Conservation (phyloP, 2,329 filamentous ascomycete genomes). For the Diaporthe capsici region DNA sequence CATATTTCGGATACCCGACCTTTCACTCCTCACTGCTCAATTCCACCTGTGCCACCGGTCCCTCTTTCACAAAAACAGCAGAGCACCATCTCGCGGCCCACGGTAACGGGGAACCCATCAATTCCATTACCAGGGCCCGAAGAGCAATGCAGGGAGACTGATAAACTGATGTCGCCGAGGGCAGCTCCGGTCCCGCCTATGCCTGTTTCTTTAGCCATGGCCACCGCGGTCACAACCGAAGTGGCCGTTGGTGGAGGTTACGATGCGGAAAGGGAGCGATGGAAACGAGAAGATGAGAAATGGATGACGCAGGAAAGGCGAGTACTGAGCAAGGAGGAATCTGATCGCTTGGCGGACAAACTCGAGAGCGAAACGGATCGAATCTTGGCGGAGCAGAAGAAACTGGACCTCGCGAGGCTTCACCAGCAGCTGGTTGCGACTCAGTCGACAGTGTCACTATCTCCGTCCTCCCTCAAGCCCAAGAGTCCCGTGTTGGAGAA, state of each 20-base stretch:
- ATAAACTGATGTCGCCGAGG: conserved; percentile 17
- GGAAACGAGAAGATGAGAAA: conserved; percentile 26
- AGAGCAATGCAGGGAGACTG: conserved; percentile 5
- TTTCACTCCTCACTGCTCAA: conserved; percentile 13
- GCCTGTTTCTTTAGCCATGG: conserved; percentile 30
- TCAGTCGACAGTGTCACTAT: conserved; percentile 45
- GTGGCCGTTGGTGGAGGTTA: conserved; percentile 22
- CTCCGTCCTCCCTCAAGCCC: conserved; percentile 45
- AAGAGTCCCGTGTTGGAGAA: conserved; percentile 63
- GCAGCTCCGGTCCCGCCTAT: conserved; percentile 26
- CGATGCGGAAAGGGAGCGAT: conserved; percentile 20
- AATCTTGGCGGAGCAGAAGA: conserved; percentile 64
- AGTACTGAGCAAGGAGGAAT: conserved; percentile 45
- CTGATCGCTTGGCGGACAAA: conserved; percentile 53
- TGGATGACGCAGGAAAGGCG: conserved; percentile 39
- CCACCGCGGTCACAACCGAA: conserved; percentile 42
- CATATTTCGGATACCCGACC: not conserved
- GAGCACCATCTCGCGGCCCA: conserved; percentile 31
- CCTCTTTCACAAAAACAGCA: conserved; percentile 33
- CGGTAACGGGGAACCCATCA: not conserved
- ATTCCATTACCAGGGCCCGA: not conserved
- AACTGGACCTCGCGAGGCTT: conserved; percentile 61
- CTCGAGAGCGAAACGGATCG: conserved; percentile 64
- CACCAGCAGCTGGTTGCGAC: conserved; percentile 58
- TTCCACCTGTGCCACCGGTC: conserved; percentile 38